Evolutionary conservation across 345 rosid genomes (phyloP).

Genomic region (Pugionium cornutum): DNA sequence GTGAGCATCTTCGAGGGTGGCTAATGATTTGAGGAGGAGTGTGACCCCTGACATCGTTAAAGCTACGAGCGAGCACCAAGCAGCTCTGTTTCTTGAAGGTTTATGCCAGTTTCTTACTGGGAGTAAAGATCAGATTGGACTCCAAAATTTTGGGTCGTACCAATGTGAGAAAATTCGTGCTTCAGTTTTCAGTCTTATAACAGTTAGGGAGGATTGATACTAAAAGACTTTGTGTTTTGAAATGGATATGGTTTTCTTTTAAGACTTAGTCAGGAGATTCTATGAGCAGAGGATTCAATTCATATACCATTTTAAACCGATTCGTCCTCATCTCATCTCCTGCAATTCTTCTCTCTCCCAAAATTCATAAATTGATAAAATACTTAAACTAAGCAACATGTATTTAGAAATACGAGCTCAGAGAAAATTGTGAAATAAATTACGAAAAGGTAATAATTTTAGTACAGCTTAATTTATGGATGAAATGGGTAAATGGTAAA

Average conservation of each 20-base stretch:
- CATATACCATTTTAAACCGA: background rate
- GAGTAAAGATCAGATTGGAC: slow-evolving; percentile 45
- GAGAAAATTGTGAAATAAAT: slow-evolving; percentile 2
- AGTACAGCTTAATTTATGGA: slow-evolving; percentile 18
- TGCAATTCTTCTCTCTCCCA: no score
- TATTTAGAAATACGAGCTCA: background rate
- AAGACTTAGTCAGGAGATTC: background rate
- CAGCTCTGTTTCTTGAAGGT: slow-evolving; percentile 69
- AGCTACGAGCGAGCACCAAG: slow-evolving; percentile 46
- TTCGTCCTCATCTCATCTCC: no score
- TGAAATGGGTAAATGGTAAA: slow-evolving; percentile 34
- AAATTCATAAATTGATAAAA: no score
- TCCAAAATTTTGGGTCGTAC: slow-evolving; percentile 31
- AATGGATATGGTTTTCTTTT: background rate
- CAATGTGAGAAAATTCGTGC: no score
- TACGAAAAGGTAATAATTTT: background rate
- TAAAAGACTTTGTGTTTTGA: background rate
- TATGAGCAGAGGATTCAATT: no score
- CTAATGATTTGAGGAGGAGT: slow-evolving; percentile 54
- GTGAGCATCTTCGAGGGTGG: slow-evolving; percentile 54
- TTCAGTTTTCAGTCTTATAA: no score
- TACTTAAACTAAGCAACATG: no score
- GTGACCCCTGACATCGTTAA: slow-evolving; percentile 56
- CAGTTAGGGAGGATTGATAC: no score
- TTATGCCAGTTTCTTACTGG: slow-evolving; percentile 65